Percentiles rank a stretch among this genome's conserved stretches.
Conservation (phyloP, 1,139 yeast species). For the Geotrichum bryndzae region DNA sequence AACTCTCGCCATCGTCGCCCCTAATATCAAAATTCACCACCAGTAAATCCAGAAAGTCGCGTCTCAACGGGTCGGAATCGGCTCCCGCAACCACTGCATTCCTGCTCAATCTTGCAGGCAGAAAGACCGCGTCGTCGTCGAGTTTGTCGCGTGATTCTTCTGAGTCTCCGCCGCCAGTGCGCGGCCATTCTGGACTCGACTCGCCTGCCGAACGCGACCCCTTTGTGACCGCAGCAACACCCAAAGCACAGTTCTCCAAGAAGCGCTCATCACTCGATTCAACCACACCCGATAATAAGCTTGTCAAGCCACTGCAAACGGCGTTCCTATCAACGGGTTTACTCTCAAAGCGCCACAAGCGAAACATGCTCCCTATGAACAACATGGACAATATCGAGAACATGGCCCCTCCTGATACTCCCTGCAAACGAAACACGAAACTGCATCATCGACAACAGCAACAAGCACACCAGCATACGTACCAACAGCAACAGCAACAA, state of each 20-base stretch:
- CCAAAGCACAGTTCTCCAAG: neutral
- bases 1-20: neutral
- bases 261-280: neutral
- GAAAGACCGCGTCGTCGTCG: neutral
- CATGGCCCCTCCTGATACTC: constrained; percentile 65
- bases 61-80: neutral
- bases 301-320: constrained; percentile 77
- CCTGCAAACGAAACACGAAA: constrained; percentile 46
- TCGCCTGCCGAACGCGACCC: neutral
- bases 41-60: neutral
- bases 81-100: neutral
- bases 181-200: neutral
- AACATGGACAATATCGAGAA: neutral
- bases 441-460: constrained; percentile 37
- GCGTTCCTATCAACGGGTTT: constrained; percentile 80
- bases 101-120: neutral
- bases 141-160: neutral
- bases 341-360: constrained; percentile 50
- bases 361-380: neutral
- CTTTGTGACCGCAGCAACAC: neutral
- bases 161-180: neutral
- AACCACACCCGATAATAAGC: constrained; percentile 52
- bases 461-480: neutral
- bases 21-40: neutral
- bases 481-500: neutral